Evolutionary conservation across 139 green algal species (phyloP), one percentile per base, ranked within the genome.

Genomic region (Monoraphidium neglectum): DNA sequence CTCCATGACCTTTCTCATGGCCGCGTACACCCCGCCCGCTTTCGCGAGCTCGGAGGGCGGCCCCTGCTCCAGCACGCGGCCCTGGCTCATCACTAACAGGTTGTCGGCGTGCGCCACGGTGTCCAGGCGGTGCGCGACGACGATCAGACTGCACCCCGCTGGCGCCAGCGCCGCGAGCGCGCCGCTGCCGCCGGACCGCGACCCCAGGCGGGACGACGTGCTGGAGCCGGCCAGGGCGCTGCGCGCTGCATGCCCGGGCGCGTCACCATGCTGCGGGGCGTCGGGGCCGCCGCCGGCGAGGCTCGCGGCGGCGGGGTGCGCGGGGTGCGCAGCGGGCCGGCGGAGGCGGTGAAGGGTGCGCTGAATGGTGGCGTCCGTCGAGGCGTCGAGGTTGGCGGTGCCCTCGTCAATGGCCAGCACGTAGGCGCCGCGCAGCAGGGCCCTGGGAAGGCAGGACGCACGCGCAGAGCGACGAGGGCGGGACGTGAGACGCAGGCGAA

Each of bases 71-170:
- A 92, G 81, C 65, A 96, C 57, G 18, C 78, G 16, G 13, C 92
- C 92, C 6, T 71, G 60, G 1, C 75, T 71, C 70, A 97, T 78
- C 35, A 96, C 88, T 28, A 97, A 79, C 64, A 97, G 68, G 13
- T 79, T 68, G 80, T 97, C 93, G 59, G 78, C 90, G 81, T 94
- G 88, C 81, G 95, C 86, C 54, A 97, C 91, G 2, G 93, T 97
- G 77, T 96, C 87, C 0, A 94, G 81, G 28, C 56, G 83, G 82
- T 93, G 88, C 10, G 87, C 86, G 49, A 94, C 92, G 16, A 93
- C 83, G 40, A 94, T 77, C 62, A 93, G 71, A 60, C 88, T 88
- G 43, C 87, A 80, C 35, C 74, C 69, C 36, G n/a, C 71, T 12
- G 43, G 43, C 43, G 43, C 43, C 43, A 51, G 43, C 35, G 32